Evolutionary conservation across 805 yeast species (phyloP), one percentile per base, ranked within the genome.

Genomic region (Myxozyma sirexii): DNA sequence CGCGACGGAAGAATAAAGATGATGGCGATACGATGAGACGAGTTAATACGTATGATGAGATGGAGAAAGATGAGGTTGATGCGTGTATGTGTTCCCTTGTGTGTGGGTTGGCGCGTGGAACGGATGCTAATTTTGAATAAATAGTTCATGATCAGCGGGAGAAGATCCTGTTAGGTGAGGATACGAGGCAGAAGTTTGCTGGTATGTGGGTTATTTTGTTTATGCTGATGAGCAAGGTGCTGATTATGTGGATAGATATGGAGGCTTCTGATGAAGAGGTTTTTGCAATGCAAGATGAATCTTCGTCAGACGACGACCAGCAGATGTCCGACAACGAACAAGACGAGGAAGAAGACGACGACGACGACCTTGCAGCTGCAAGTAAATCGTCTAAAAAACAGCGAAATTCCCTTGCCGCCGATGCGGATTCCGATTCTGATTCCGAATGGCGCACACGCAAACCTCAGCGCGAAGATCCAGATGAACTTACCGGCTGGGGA

Each of bases 231-330:
- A 12, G 19, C 4, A n/a, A 19, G 45, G 15, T 8, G 57, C 27
- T 19, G 23, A 26, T 49, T 5, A 29, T 19, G n/a, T 17, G 15
- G 66, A 4, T 51, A 48, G 75, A 72, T 15, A 50, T 53, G 31
- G 78, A 75, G 15, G 76, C 77, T 29, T 79, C 81, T 19, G 88
- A 86, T 54, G 86, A 82, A 62, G 90, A 84, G 62, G 86, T 84
- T 66, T 73, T 80, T 47, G 76, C 75, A 19, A 67, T 76, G 17
- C 75, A 72, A 21, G 75, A 70, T 17, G 70, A 35, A 8, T 57
- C 67, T 3, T 53, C 73, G 21, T 75, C 77, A 56, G 82, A 74
- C 13, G 77, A 77, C 3, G 81, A 76, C 8, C 84, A 78, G 7
- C 85, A 79, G 15, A 82, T 76, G 12, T 78, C 72, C 1, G 79